Percentiles rank a stretch among this genome's conserved stretches.
These are phyloP conservation scores for Pseudozyma pruni DNA, from an alignment of 1,284 basidiomycete genomes.

Conservation along the genomic window DNA sequence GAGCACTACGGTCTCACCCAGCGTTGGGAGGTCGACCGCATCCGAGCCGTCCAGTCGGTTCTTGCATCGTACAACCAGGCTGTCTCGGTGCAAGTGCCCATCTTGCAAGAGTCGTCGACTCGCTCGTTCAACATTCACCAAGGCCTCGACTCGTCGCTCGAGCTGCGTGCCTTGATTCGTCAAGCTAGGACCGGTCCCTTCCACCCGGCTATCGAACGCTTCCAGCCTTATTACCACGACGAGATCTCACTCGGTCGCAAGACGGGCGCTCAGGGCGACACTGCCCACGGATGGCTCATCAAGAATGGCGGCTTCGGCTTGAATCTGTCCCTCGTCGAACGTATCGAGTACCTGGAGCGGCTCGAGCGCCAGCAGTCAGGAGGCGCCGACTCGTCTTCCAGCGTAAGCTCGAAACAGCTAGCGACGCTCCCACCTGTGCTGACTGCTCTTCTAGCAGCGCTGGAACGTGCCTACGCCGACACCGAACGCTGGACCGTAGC, in stretches of 20 bases:
- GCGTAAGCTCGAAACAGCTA: constrained; percentile 19
- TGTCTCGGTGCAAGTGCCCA: constrained; percentile 24
- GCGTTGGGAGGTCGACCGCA: constrained; percentile 61
- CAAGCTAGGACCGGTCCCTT: constrained; percentile 59
- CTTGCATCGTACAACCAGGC: constrained; percentile 49
- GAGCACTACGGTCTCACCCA: constrained; percentile 59
- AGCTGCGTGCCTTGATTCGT: constrained; percentile 49
- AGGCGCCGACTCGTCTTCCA: not conserved
- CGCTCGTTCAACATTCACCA: constrained; percentile 34
- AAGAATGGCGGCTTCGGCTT: constrained; percentile 64
- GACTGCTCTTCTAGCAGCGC: constrained; percentile 75
- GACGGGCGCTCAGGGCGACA: constrained; percentile 14
- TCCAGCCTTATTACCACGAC: constrained; percentile 66
- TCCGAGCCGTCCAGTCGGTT: constrained; percentile 58
- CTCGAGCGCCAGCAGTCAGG: constrained; percentile 41
- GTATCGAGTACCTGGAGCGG: constrained; percentile 48
- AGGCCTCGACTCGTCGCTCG: constrained; percentile 30
- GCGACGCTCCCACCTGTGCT: constrained; percentile 78
- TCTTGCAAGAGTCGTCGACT: constrained; percentile 30
- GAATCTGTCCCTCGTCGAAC: constrained; percentile 51
- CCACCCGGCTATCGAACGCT: constrained; percentile 57
- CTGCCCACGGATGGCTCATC: constrained; percentile 36
- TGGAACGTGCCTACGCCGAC: constrained; percentile 76
- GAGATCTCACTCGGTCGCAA: constrained; percentile 54
- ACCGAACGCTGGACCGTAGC: constrained; percentile 66